Evolutionary conservation across 1,284 basidiomycete genomes (phyloP).

Genomic region (Marasmius tenuissimus): DNA sequence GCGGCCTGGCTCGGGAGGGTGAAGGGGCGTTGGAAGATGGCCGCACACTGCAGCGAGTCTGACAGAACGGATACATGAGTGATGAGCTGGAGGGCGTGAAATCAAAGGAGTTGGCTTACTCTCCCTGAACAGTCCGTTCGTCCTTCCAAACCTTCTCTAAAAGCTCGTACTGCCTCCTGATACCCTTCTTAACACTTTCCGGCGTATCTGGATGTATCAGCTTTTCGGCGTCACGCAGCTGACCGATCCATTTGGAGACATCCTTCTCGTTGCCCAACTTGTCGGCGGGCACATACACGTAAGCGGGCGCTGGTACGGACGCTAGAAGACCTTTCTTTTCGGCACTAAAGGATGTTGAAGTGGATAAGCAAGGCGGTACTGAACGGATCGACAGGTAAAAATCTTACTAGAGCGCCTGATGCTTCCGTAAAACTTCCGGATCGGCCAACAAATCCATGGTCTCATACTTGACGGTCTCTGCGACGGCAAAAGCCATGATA

Average conservation of each 20-base stretch:
- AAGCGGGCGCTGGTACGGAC: background rate
- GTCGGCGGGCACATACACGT: background rate
- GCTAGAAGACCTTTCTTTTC: conserved; percentile 2
- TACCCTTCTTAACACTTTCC: background rate
- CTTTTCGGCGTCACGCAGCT: background rate
- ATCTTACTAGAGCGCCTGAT: background rate
- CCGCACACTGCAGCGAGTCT: background rate
- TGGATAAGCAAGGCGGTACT: background rate
- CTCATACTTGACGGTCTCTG: background rate
- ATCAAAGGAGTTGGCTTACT: background rate
- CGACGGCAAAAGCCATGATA: background rate
- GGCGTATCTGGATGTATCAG: background rate
- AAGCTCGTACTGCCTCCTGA: background rate
- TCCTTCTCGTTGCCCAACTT: background rate
- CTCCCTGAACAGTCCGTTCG: background rate
- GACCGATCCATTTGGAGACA: background rate
- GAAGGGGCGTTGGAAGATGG: background rate
- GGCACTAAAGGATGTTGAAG: background rate
- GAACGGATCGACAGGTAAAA: too few relatives aligned
- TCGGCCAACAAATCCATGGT: background rate
- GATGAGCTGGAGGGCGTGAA: background rate
- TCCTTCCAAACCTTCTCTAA: background rate
- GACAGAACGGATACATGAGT: background rate
- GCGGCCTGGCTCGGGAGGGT: background rate
- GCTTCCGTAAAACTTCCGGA: background rate